Percentiles rank a stretch among this genome's conserved stretches.
phyloP scores from a whole-genome alignment of 1,284 basidiomycete genomes.

The Melanopsichium pennsylvanicum region DNA sequence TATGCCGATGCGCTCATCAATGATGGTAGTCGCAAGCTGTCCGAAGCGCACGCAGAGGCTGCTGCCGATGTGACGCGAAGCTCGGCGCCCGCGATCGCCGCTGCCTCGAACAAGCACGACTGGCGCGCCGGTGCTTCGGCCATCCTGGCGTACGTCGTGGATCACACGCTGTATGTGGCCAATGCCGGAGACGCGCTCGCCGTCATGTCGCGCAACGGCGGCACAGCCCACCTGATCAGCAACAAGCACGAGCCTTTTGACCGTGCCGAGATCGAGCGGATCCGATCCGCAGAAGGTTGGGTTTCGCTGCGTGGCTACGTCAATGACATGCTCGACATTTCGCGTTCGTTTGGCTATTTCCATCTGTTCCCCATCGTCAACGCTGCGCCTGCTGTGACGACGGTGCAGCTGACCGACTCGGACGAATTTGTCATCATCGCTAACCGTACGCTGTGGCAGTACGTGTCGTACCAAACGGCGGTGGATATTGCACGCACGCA shows the following conservation, averaged over 20 bases:
- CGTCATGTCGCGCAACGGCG: conserved; percentile 81
- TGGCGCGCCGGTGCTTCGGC: conserved; percentile 73
- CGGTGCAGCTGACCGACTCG: conserved; percentile 77
- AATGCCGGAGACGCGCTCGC: conserved; percentile 90
- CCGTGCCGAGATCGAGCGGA: conserved; percentile 81
- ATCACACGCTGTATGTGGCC: conserved; percentile 84
- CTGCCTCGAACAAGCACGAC: conserved; percentile 50
- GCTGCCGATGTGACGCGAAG: conserved; percentile 32
- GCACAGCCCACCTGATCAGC: conserved; percentile 79
- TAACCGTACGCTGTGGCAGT: conserved; percentile 92
- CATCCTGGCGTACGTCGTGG: conserved; percentile 84
- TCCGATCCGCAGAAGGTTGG: conserved; percentile 92
- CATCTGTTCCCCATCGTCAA: conserved; percentile 90
- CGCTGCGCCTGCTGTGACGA: conserved; percentile 80
- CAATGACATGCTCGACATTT: conserved; percentile 90
- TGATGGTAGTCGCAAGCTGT: conserved; percentile 49
- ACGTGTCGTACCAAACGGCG: conserved; percentile 91
- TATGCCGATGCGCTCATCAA: conserved; percentile 61
- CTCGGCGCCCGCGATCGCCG: conserved; percentile 45
- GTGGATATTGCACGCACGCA: conserved; percentile 93
- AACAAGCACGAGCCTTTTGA: conserved; percentile 90
- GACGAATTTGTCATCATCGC: conserved; percentile 98
- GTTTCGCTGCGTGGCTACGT: conserved; percentile 91
- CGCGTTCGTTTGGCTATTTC: conserved; percentile 92
- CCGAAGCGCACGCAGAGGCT: conserved; percentile 44